phyloP scores from a whole-genome alignment of 768 basidiomycete species.

The Pleurotus salmoneostramineus region DNA sequence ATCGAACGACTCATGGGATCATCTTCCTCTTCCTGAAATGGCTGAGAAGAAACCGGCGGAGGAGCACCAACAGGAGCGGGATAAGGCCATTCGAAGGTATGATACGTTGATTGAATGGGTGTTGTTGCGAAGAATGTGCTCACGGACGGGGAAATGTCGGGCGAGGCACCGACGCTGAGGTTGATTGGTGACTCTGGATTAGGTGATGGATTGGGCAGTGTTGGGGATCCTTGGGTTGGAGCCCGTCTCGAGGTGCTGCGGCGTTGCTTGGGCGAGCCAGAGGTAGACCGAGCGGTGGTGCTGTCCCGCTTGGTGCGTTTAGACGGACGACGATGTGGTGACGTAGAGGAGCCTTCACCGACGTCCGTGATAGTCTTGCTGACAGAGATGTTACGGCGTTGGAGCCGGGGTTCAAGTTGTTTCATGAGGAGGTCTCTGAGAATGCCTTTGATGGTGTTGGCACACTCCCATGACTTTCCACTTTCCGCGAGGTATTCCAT shows the following conservation, averaged over 20 bases:
- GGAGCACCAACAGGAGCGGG: background rate
- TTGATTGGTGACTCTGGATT: background rate
- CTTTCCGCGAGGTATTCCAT: slow-evolving; percentile 49
- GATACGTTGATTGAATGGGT: background rate
- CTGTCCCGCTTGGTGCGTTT: background rate
- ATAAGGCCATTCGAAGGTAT: slow-evolving; percentile 3
- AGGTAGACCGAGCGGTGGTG: background rate
- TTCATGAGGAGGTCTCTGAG: slow-evolving; percentile 39
- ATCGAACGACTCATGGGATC: slow-evolving; percentile 3
- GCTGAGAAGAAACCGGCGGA: background rate
- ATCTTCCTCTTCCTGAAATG: background rate
- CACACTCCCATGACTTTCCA: slow-evolving; percentile 51
- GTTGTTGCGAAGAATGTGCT: background rate
- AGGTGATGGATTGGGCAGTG: background rate
- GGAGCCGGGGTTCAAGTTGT: slow-evolving; percentile 36
- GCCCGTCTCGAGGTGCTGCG: background rate
- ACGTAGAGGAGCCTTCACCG: background rate
- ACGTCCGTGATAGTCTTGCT: background rate
- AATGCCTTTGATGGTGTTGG: slow-evolving; percentile 44
- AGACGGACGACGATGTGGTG: background rate
- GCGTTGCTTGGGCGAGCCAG: slow-evolving; percentile 1
- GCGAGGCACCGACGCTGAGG: background rate
- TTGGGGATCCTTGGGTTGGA: background rate
- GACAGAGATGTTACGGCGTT: slow-evolving; percentile 21
- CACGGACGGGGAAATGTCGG: background rate